Conservation (phyloP, 495 filamentous ascomycete genomes). For the Penicillium canariense region DNA sequence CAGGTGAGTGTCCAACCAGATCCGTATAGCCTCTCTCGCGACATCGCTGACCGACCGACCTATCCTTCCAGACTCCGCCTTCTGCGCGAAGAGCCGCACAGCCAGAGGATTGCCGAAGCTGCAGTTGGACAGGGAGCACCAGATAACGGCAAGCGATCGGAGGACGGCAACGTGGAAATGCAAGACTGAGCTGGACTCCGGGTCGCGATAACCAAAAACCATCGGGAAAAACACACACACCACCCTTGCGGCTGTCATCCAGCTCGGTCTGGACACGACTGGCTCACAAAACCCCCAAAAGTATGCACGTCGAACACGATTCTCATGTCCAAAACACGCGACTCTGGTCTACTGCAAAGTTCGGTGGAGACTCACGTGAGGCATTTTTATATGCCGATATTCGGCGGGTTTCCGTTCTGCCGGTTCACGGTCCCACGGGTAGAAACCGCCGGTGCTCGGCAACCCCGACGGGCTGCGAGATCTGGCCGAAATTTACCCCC, state of each 20-base stretch:
- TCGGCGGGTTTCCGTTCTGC: slow-evolving; percentile 30
- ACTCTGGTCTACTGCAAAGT: slow-evolving; percentile 3
- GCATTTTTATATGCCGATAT: slow-evolving; percentile 34
- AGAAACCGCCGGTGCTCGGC: slow-evolving; percentile 36
- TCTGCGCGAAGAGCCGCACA: slow-evolving; percentile 77
- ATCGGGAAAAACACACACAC: not conserved
- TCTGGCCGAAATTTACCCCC: slow-evolving; percentile 25
- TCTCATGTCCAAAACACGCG: slow-evolving; percentile 2
- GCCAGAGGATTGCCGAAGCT: slow-evolving; percentile 80
- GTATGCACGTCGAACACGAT: slow-evolving; percentile 10
- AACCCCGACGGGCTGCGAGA: slow-evolving; percentile 9
- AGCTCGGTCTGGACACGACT: not conserved
- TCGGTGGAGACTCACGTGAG: slow-evolving; percentile 25
- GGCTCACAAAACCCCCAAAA: slow-evolving; percentile 1
- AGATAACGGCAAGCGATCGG: slow-evolving; percentile 55
- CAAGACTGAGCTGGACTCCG: slow-evolving; percentile 26
- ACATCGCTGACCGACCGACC: not conserved
- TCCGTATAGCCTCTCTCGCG: not conserved
- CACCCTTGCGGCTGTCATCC: not conserved
- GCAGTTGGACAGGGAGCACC: slow-evolving; percentile 63
- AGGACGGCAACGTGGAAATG: slow-evolving; percentile 35
- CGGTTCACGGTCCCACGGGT: slow-evolving; percentile 29
- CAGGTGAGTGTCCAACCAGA: slow-evolving; percentile 53
- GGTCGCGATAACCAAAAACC: not conserved
- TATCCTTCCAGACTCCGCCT: slow-evolving; percentile 59